Base-by-base conservation (phyloP, 2,329 filamentous ascomycete species). In the Cercospora janseana region DNA sequence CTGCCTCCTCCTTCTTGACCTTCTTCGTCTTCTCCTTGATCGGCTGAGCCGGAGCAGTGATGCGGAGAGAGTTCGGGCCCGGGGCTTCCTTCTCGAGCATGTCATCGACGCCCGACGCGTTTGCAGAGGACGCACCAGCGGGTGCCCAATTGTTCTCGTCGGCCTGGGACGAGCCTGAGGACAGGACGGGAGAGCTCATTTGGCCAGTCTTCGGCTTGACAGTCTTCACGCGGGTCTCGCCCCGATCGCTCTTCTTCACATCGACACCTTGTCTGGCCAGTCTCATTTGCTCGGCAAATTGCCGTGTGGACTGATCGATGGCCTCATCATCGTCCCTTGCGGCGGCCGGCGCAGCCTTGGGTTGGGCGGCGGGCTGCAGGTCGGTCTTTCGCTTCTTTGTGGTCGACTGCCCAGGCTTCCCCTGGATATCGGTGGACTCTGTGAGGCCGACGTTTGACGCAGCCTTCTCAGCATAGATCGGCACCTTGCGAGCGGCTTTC, bases 61-160 rank as follows among this genome's bases (percentile, higher is more conserved):
- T 76, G 55, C 87, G 87, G 55, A 96, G 76, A 40, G 94, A 82
- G 0, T 84, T 83, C 18, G 89, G 86, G 46, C 82, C 86, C 29
- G 82, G 68, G 2, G 80, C 70, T 34, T 80, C 72, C 41, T 86
- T 76, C 71, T 95, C 90, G 12, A 97, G 83, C 92, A 97, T 97
- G 71, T 96, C 92, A 47, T 86, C 86, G 50, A 96, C 82, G 66
- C 87, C 87, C 47, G 79, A 82, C 52, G 80, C 78, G 28, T 73
- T 69, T 41, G 80, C 75, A 24, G 88, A 86, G 8, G 88, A 91
- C 35, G 76, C 75, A 51, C 79, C 76, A 6, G 26, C 29, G 10
- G 86, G 77, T 3, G 89, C 90, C 62, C 85, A 75, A 63, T 95
- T 88, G 63, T 94, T 87, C 62, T 93, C 88, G 10, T 92, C 88